Evolutionary conservation across 768 basidiomycete species (phyloP).

Genomic region (Floccularia luteovirens): DNA sequence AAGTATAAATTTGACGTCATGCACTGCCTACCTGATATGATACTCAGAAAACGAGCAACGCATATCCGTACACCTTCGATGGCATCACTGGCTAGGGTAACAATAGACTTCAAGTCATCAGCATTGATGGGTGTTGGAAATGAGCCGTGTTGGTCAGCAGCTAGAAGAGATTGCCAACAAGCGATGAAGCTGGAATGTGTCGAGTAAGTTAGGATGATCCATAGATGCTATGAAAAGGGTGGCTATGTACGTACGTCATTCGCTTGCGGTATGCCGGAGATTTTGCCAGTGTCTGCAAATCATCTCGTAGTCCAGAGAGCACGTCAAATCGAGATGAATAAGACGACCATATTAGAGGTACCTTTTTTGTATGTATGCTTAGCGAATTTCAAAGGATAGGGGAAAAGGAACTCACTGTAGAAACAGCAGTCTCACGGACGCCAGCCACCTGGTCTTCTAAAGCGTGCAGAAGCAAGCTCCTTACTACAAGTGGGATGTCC

Average conservation of each 20-base stretch:
- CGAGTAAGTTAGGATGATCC: slow-evolving; percentile 6
- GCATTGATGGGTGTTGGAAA: slow-evolving; percentile 32
- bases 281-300: slow-evolving; percentile 35
- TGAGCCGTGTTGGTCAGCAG: slow-evolving; percentile 18
- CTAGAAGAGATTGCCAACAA: slow-evolving; percentile 58
- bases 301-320: slow-evolving; percentile 27
- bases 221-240: neutral
- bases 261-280: slow-evolving; percentile 50
- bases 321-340: slow-evolving; percentile 25
- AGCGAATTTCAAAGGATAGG: slow-evolving; percentile 4
- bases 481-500: slow-evolving; percentile 37
- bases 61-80: slow-evolving; percentile 85
- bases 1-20: neutral
- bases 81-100: slow-evolving; percentile 49
- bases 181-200: slow-evolving; percentile 54
- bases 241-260: slow-evolving; percentile 52
- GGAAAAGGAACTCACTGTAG: slow-evolving; percentile 40
- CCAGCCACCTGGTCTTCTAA: slow-evolving; percentile 77
- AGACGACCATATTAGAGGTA: slow-evolving; percentile 38
- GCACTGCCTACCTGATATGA: slow-evolving; percentile 40
- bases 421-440: slow-evolving; percentile 72
- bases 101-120: slow-evolving; percentile 48
- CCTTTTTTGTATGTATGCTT: slow-evolving; percentile 21
- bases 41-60: slow-evolving; percentile 65
- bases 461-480: slow-evolving; percentile 48